Evolutionary conservation across 306 rosid species (phyloP).

Genomic region (Castanospermum australe): DNA sequence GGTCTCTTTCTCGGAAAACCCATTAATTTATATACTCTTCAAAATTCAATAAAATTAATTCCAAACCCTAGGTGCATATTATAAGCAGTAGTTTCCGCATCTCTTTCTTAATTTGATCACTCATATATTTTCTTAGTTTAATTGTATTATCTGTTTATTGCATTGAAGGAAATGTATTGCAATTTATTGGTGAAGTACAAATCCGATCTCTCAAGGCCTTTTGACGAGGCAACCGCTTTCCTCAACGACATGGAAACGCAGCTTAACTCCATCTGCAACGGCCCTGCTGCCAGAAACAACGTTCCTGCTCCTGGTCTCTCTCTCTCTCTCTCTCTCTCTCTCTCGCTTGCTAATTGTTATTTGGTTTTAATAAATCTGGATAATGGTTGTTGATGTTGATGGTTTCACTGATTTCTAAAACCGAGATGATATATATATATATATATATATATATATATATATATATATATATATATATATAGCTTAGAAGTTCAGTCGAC

Average conservation of each 20-base stretch:
- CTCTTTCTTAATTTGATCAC: background rate
- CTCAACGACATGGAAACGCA: constrained; percentile 62
- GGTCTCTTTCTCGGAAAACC: constrained; percentile 39
- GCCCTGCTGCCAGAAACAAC: constrained; percentile 23
- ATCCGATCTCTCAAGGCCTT: constrained; percentile 62
- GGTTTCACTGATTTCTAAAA: background rate
- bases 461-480: no score
- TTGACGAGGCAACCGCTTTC: constrained; percentile 66
- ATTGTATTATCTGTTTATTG: background rate
- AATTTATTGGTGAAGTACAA: constrained; percentile 54
- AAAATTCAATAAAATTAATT: background rate
- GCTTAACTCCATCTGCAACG: constrained; percentile 52
- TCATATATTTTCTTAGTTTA: background rate
- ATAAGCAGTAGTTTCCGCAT: background rate
- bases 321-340: constrained; percentile 28
- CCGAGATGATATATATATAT: background rate
- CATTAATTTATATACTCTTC: background rate
- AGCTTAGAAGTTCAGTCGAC: background rate
- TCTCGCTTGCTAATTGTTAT: background rate
- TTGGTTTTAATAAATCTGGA: background rate
- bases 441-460: no score
- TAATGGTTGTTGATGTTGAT: background rate
- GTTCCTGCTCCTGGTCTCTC: constrained; percentile 38
- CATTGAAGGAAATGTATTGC: constrained; percentile 55
- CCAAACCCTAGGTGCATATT: constrained; percentile 40